A percentile compares a stretch with the other conserved stretches of the same genome.
phyloP scores from a whole-genome alignment of 2,329 filamentous ascomycete genomes.

The Setomelanomma holmii region DNA sequence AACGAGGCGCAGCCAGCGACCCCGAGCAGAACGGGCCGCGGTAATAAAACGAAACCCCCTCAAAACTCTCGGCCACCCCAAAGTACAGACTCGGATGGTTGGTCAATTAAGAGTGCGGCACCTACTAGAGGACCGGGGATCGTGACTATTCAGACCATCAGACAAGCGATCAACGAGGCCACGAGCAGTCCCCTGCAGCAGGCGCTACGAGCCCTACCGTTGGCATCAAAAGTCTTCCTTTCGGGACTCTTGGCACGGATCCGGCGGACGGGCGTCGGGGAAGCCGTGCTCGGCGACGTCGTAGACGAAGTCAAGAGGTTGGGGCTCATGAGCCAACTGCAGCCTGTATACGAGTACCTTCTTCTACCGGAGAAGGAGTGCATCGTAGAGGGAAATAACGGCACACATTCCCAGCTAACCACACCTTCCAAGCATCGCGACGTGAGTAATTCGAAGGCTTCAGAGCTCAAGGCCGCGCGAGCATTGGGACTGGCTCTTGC shows the following conservation, averaged over 20 bases:
- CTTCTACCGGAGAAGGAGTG: slow-evolving; percentile 51
- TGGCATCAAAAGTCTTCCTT: slow-evolving; percentile 84
- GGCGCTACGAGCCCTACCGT: slow-evolving; percentile 80
- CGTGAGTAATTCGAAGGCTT: slow-evolving; percentile 23
- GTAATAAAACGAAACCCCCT: slow-evolving; percentile 40
- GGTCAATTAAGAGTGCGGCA: slow-evolving; percentile 33
- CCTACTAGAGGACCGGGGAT: slow-evolving; percentile 52
- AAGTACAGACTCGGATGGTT: slow-evolving; percentile 24
- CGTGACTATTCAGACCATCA: slow-evolving; percentile 92
- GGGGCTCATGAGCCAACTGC: slow-evolving; percentile 66
- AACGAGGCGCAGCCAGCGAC: slow-evolving; percentile 60
- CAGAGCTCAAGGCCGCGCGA: slow-evolving; percentile 52
- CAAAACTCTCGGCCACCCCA: slow-evolving; percentile 24
- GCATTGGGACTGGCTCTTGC: slow-evolving; percentile 69
- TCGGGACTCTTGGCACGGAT: slow-evolving; percentile 80
- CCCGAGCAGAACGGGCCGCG: slow-evolving; percentile 64
- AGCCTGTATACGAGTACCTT: slow-evolving; percentile 68
- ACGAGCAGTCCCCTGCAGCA: slow-evolving; percentile 92
- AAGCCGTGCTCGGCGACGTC: slow-evolving; percentile 88
- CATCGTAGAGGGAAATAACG: slow-evolving; percentile 12
- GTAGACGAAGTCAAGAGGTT: slow-evolving; percentile 83
- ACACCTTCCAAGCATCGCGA: slow-evolving; percentile 28
- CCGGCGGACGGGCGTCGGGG: slow-evolving; percentile 81
- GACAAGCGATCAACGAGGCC: slow-evolving; percentile 92
- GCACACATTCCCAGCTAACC: slow-evolving; percentile 11